phyloP scores from a whole-genome alignment of 352 stramenopile genomes.

The Blastocystis sp. region DNA sequence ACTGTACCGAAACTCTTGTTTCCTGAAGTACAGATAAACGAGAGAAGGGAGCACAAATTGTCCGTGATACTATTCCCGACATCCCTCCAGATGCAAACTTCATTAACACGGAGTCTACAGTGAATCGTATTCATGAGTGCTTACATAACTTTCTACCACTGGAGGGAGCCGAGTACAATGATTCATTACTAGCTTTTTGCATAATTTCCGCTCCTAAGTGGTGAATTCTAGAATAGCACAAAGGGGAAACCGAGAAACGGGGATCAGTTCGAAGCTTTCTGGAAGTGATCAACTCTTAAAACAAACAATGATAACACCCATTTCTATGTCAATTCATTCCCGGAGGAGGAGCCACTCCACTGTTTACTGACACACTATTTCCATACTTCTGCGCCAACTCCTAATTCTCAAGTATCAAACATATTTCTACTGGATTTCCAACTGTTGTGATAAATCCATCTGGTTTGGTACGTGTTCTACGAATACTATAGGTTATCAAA shows the following conservation, averaged over 20 bases:
- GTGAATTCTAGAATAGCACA: not conserved
- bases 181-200: slow-evolving; percentile 24
- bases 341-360: slow-evolving; percentile 24
- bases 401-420: not conserved
- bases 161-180: not conserved
- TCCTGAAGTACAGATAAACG: slow-evolving; percentile 50
- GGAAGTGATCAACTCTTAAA: not conserved
- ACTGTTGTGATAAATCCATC: slow-evolving; percentile 58
- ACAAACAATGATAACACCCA: not conserved
- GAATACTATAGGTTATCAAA: not conserved
- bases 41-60: slow-evolving; percentile 61
- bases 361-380: not conserved
- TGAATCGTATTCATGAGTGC: not conserved
- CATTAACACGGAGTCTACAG: slow-evolving; percentile 36
- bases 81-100: slow-evolving; percentile 49
- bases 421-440: slow-evolving; percentile 23
- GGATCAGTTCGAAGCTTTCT: not conserved
- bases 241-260: slow-evolving; percentile 33
- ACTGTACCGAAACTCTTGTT: slow-evolving; percentile 42
- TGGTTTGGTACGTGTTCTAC: not conserved
- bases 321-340: not conserved
- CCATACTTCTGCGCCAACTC: slow-evolving; percentile 45
- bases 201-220: not conserved
- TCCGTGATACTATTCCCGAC: slow-evolving; percentile 41
- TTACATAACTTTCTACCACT: slow-evolving; percentile 30